Evolutionary conservation across 495 filamentous ascomycete genomes (phyloP).

Genomic region (Penicillium pancosmium): DNA sequence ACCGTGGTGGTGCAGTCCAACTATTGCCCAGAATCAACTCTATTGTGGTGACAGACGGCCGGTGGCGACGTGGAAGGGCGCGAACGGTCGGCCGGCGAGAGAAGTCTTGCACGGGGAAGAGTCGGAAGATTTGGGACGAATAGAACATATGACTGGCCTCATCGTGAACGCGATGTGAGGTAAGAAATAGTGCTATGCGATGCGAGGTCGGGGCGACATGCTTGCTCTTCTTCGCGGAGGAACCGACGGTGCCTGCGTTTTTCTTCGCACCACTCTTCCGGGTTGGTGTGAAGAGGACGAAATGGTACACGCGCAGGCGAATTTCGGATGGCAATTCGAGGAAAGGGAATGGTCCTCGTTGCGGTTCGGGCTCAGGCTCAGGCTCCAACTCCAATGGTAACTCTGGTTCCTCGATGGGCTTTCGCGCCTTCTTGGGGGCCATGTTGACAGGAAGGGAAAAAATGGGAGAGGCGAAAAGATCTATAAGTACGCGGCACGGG

Average conservation of each 20-base stretch:
- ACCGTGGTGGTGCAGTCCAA: constrained; percentile 72
- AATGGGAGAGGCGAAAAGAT: constrained; percentile 11
- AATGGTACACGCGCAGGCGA: constrained; percentile 68
- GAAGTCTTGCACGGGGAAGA: constrained; percentile 75
- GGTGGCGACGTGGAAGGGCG: constrained; percentile 59
- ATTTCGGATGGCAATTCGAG: constrained; percentile 79
- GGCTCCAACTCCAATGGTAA: constrained; percentile 7
- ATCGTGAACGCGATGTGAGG: constrained; percentile 63
- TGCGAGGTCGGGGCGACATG: constrained; percentile 48
- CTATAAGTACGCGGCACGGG: constrained; percentile 23
- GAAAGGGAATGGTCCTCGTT: constrained; percentile 62
- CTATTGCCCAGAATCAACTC: constrained; percentile 81
- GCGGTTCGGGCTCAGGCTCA: constrained; percentile 17
- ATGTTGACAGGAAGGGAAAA: constrained; percentile 19
- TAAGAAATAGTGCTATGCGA: constrained; percentile 63
- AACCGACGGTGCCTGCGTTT: constrained; percentile 60
- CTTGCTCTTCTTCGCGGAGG: constrained; percentile 73
- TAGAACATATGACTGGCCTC: constrained; percentile 80
- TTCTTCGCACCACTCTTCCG: constrained; percentile 29
- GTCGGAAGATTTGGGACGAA: constrained; percentile 70
- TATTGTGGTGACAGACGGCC: constrained; percentile 64
- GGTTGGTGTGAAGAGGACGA: constrained; percentile 57
- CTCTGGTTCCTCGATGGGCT: constrained; percentile 5
- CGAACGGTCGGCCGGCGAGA: constrained; percentile 59
- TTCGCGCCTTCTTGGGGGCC: constrained; percentile 23